phyloP scores from a whole-genome alignment of 108 stramenopile species.

The Phaeodactylum tricornutum region DNA sequence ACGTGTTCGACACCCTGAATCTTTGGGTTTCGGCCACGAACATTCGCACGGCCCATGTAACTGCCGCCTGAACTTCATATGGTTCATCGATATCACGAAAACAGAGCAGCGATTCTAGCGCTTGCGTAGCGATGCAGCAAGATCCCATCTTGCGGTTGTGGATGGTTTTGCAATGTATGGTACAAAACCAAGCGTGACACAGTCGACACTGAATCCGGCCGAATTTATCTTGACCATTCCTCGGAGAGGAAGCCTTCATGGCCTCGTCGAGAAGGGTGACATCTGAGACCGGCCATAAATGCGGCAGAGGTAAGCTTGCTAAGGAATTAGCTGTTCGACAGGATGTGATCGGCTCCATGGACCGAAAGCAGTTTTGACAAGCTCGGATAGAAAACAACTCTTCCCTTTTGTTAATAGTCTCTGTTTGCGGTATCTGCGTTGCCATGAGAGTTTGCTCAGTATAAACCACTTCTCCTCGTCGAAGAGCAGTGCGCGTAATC shows the following conservation, averaged over 20 bases:
- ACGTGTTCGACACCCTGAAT: no score
- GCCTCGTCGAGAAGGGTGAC: constrained; percentile 2
- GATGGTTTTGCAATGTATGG: constrained; percentile 2
- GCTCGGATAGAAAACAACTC: constrained; percentile 12
- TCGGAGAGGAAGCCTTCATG: background rate
- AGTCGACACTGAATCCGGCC: constrained; percentile 12
- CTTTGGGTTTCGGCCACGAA: constrained; percentile 10
- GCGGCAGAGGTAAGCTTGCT: constrained; percentile 13
- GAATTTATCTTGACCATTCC: constrained; percentile 12
- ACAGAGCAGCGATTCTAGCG: constrained; percentile 4
- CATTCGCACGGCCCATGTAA: constrained; percentile 19
- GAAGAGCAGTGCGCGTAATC: constrained; percentile 17
- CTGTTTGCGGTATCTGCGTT: constrained; percentile 25
- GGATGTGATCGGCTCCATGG: constrained; percentile 26
- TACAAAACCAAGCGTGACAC: constrained; percentile 26
- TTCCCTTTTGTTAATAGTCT: no score
- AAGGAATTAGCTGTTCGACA: constrained; percentile 1
- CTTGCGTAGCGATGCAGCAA: constrained; percentile 12
- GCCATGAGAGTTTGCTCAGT: constrained; percentile 33
- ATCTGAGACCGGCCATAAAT: constrained; percentile 36
- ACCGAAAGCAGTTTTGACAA: constrained; percentile 47
- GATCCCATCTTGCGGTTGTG: constrained; percentile 6
- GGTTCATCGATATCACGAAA: background rate
- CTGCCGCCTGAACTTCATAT: constrained; percentile 11
- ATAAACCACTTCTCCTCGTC: constrained; percentile 23